These are phyloP conservation scores for Diaporthe aspalathi DNA, from an alignment of 2,329 filamentous ascomycete genomes.

Conservation along the genomic window DNA sequence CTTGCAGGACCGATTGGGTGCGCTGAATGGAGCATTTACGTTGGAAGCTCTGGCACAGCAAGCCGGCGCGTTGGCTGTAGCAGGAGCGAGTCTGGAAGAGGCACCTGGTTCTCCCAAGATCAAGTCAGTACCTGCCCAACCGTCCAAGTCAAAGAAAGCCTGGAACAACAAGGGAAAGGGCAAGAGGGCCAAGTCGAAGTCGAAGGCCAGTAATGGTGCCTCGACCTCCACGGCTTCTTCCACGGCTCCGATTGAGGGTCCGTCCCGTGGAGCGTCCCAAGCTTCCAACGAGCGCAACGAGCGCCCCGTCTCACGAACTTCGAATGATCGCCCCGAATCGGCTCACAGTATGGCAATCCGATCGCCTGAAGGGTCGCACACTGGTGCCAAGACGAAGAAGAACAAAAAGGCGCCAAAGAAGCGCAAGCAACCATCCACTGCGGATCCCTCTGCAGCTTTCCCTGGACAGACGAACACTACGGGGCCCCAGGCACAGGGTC, in stretches of 20 bases:
- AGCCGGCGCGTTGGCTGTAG: neutral
- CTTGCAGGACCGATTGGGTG: constrained; percentile 16
- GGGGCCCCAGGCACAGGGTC: constrained; percentile 11
- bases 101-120: neutral
- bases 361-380: constrained; percentile 8
- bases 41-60: neutral
- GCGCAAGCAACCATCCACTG: constrained; percentile 20
- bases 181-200: constrained; percentile 31
- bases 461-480: constrained; percentile 26
- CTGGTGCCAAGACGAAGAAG: constrained; percentile 27
- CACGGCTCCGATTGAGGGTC: neutral
- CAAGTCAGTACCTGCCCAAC: neutral
- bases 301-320: neutral
- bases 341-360: neutral
- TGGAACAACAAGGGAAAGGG: neutral
- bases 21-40: constrained; percentile 4
- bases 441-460: neutral
- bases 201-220: neutral
- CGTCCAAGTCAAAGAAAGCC: constrained; percentile 4
- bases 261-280: constrained; percentile 10
- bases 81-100: neutral
- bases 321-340: constrained; percentile 8
- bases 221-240: constrained; percentile 7
- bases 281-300: neutral
- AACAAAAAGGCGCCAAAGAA: constrained; percentile 33